These are phyloP conservation scores for Persicaria tinctoria DNA, from an alignment of 148 eudicot species.

Conservation along the genomic window DNA sequence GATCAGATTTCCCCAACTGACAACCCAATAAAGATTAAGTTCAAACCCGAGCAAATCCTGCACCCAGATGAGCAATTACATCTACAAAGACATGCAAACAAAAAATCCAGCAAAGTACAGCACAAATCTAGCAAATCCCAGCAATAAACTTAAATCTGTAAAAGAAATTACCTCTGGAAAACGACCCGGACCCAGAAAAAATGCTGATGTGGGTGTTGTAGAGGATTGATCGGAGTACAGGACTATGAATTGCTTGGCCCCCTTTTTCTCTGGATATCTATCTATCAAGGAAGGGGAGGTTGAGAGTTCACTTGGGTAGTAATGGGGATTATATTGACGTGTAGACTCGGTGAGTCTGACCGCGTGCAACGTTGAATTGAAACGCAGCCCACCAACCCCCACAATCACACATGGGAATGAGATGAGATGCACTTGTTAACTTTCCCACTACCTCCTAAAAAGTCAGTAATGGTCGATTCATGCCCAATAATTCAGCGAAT, in stretches of 20 bases:
- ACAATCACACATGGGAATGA: not conserved
- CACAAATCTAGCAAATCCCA: not conserved
- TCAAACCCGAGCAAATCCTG: not conserved
- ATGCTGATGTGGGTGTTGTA: constrained; percentile 20
- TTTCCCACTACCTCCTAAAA: not conserved
- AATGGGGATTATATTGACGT: not conserved
- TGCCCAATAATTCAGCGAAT: too few species aligned
- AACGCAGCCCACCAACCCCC: constrained; percentile 12
- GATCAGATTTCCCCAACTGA: not conserved
- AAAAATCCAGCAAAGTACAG: not conserved
- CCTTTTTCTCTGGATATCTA: not conserved
- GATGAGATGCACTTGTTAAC: not conserved
- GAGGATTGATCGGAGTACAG: constrained; percentile 11
- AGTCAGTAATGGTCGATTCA: not conserved
- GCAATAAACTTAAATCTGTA: constrained; percentile 3
- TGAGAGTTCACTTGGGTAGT: not conserved
- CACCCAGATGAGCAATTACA: constrained; percentile 3
- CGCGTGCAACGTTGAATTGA: constrained; percentile 11
- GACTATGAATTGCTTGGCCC: constrained; percentile 1
- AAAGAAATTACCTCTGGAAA: constrained; percentile 11
- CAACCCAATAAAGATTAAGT: not conserved
- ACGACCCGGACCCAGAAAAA: constrained; percentile 23
- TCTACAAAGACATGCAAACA: constrained; percentile 1
- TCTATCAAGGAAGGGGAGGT: not conserved
- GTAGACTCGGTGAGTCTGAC: not conserved